Base-by-base conservation (phyloP, 2,329 filamentous ascomycete species). In the Penicillium sp. region DNA sequence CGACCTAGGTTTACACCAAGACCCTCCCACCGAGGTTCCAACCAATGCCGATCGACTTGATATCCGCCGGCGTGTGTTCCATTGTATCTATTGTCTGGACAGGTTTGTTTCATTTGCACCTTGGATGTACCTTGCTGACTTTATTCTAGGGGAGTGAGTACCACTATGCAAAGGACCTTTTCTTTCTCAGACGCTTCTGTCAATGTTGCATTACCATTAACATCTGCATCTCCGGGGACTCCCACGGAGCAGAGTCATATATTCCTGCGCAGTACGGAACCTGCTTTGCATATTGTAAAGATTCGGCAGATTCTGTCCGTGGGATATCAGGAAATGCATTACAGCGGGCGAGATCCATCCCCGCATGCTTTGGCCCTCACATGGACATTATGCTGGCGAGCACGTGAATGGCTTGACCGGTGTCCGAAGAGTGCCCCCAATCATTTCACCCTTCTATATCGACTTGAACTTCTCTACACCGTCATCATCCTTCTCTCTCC, bases 161-260 rank as follows among this genome's bases (percentile, higher is more conserved):
- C 96, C 79, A 90, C 93, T 4, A 86, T 95, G 62, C 90, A 90
- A 10, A 83, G 91, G 32, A 88, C 92, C 0, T 97, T 97, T 71
- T 96, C 93, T 0, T 97, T 97, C 68, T 93, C 91, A 0, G 93
- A 97, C 68, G 91, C 93, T 52, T 89, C 92, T 5, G 84, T 90
- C 24, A 88, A 90, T 61, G 92, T 97, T 29, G 84, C 83, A n/a
- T 84, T 92, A 58, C 91, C 92, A 1, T 72, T 72, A 75, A 62
- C 74, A 76, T 66, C 71, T 71, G 44, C 75, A 70, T 79, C 49
- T 75, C 80, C 67, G 69, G 64, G 78, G 69, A 55, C 81, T 70
- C 61, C 81, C 72, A 52, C 50, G 27, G 62, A 67, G 31, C 68
- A 76, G 38, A 68, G 64, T 18, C 54, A 70, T n/a, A 68, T 82